Evolutionary conservation across 1,284 basidiomycete genomes (phyloP).

Genomic region (Cryptococcus hybrid): DNA sequence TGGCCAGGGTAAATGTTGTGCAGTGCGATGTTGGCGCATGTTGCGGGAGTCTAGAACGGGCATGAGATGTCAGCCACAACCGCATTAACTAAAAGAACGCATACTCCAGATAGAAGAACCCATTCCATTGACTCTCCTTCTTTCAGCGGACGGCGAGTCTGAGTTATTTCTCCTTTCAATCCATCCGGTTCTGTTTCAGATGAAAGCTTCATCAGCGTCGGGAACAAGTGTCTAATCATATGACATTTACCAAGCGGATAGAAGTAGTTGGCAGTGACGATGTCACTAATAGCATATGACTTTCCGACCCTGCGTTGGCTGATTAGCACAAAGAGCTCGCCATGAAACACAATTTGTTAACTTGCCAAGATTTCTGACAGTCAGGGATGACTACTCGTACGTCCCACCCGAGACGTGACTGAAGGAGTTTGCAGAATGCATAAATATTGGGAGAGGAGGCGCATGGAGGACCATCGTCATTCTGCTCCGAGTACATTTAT

Average conservation of each 20-base stretch:
- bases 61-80: constrained; percentile 5
- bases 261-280: constrained; percentile 72
- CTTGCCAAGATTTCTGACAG: constrained; percentile 79
- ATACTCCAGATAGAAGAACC: constrained; percentile 80
- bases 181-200: constrained; percentile 58
- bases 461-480: constrained; percentile 81
- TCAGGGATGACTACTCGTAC: constrained; percentile 86
- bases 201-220: background rate
- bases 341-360: background rate
- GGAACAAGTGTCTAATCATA: background rate
- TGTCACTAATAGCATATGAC: constrained; percentile 78
- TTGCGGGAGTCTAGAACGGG: constrained; percentile 70
- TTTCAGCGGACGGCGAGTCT: constrained; percentile 62
- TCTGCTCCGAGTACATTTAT: constrained; percentile 20
- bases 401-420: constrained; percentile 69
- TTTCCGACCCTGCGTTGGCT: constrained; percentile 58
- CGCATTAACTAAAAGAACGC: constrained; percentile 19
- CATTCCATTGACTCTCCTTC: constrained; percentile 79
- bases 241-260: constrained; percentile 65
- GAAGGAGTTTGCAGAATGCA: constrained; percentile 69
- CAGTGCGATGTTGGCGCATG: constrained; percentile 82
- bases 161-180: constrained; percentile 63
- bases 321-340: constrained; percentile 1
- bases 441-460: constrained; percentile 74
- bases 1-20: constrained; percentile 80